Percentiles rank a stretch among this genome's conserved stretches.
phyloP scores from a whole-genome alignment of 78 protist species.

The Paratrimastix pyriformis region DNA sequence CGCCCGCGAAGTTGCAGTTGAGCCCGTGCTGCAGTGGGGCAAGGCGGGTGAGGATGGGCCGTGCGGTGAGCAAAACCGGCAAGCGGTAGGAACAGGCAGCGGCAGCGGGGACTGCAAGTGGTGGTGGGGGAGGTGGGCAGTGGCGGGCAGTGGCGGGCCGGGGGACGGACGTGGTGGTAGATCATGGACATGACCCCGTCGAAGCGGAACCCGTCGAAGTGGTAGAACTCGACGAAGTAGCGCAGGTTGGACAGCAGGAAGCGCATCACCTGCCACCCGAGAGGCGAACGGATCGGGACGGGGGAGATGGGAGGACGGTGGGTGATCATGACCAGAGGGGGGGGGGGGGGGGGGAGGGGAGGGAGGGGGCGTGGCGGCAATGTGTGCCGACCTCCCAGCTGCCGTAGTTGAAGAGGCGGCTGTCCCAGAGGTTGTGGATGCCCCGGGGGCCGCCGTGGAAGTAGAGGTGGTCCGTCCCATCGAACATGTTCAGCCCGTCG shows the following conservation, averaged over 20 bases:
- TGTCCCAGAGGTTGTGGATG: slow-evolving; percentile 64
- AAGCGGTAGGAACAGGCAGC: too few species aligned
- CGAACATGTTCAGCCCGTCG: slow-evolving; percentile 79
- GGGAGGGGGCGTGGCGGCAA: too few species aligned
- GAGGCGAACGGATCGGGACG: too few species aligned
- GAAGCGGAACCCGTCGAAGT: slow-evolving; percentile 92
- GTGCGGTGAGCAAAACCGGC: too few species aligned
- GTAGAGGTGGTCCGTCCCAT: slow-evolving; percentile 71
- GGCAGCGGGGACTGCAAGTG: too few species aligned
- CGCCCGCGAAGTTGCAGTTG: slow-evolving; percentile 38
- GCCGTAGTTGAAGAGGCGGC: slow-evolving; percentile 80
- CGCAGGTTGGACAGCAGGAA: slow-evolving; percentile 77
- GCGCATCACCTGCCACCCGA: slow-evolving; percentile 43
- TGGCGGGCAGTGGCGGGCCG: too few species aligned
- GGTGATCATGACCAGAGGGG: too few species aligned
- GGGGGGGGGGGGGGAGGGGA: too few species aligned
- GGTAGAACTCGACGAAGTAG: slow-evolving; percentile 55
- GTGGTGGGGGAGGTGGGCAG: too few species aligned
- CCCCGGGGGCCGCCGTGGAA: slow-evolving; percentile 76
- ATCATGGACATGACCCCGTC: slow-evolving; percentile 86
- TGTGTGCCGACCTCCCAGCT: slow-evolving; percentile 63
- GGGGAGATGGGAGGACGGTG: too few species aligned
- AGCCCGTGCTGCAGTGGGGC: slow-evolving; percentile 7
- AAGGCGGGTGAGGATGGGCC: too few species aligned
- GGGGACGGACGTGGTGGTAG: slow-evolving; percentile 75